phyloP scores from a whole-genome alignment of 305 asterid species.

The Solanum hybrid region DNA sequence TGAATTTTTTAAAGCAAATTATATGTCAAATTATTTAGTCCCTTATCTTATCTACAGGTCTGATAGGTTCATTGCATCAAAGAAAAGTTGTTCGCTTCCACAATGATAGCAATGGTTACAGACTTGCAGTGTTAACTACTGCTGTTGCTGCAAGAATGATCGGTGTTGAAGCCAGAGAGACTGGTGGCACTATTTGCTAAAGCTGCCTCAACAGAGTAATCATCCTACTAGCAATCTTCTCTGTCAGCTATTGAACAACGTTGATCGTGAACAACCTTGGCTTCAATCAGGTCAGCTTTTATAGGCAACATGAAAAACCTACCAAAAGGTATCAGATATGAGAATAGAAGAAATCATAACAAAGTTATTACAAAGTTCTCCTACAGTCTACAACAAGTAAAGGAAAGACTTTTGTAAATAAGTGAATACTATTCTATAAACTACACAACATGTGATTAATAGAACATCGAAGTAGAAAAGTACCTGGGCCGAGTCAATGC shows the following conservation, averaged over 20 bases:
- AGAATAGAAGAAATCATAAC: not conserved
- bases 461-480: not conserved
- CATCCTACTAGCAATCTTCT: conserved; percentile 8
- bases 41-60: not conserved
- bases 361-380: not conserved
- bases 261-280: conserved; percentile 19
- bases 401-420: not conserved
- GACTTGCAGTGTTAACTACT: not conserved
- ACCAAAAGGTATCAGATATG: not conserved
- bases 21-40: not conserved
- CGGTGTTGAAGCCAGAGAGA: not conserved
- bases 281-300: conserved; percentile 17
- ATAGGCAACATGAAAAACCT: conserved; percentile 18
- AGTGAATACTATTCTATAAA: not conserved
- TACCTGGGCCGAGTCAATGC: conserved; percentile 17
- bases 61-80: not conserved
- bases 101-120: conserved; percentile 11
- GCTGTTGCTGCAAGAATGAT: not conserved
- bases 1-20: not conserved
- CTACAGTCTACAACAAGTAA: not conserved
- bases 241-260: conserved; percentile 17
- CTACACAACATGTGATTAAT: not conserved
- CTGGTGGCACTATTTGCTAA: not conserved
- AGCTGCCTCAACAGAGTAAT: conserved; percentile 14
- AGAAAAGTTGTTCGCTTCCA: not conserved